These are phyloP conservation scores for Peniophora sp. DNA, from an alignment of 1,284 basidiomycete species.

Conservation along the genomic window DNA sequence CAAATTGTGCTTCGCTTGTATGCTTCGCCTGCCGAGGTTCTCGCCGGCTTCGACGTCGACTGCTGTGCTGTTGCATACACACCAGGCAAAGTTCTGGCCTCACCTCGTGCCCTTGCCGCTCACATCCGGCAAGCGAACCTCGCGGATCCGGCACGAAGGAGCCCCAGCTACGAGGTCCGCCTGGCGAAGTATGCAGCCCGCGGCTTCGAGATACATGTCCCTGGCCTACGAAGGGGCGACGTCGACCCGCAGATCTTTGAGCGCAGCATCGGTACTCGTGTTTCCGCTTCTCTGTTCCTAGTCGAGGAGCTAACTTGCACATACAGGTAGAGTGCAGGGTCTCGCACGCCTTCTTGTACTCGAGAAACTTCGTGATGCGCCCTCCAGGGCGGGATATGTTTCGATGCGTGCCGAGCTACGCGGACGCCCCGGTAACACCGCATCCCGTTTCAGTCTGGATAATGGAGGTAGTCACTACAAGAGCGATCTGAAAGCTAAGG, in stretches of 20 bases:
- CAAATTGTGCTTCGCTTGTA: conserved; percentile 53
- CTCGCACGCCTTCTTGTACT: conserved; percentile 52
- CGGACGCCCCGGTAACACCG: conserved; percentile 29
- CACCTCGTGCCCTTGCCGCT: conserved; percentile 44
- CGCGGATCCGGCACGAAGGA: conserved; percentile 47
- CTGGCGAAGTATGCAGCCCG: conserved; percentile 47
- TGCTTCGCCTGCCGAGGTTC: conserved; percentile 48
- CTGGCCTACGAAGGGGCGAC: conserved; percentile 36
- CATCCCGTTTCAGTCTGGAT: background rate
- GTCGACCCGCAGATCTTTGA: conserved; percentile 45
- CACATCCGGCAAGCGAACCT: conserved; percentile 58
- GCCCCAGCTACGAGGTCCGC: conserved; percentile 56
- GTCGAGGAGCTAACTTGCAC: too few species aligned
- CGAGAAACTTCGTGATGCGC: conserved; percentile 38
- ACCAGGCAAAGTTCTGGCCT: conserved; percentile 47
- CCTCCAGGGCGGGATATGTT: conserved; percentile 36
- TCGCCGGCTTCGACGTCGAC: conserved; percentile 58
- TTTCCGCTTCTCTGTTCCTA: background rate
- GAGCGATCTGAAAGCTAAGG: conserved; percentile 41
- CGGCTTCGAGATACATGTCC: conserved; percentile 48
- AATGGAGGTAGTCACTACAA: conserved; percentile 28
- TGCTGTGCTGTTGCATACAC: conserved; percentile 50
- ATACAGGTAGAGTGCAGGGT: conserved; percentile 28
- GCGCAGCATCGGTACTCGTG: too few species aligned
- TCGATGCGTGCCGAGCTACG: conserved; percentile 37